Percentiles rank a stretch among this genome's conserved stretches.
Conservation (phyloP, 164 flowering plant species). For the Magnolia changhungtana region DNA sequence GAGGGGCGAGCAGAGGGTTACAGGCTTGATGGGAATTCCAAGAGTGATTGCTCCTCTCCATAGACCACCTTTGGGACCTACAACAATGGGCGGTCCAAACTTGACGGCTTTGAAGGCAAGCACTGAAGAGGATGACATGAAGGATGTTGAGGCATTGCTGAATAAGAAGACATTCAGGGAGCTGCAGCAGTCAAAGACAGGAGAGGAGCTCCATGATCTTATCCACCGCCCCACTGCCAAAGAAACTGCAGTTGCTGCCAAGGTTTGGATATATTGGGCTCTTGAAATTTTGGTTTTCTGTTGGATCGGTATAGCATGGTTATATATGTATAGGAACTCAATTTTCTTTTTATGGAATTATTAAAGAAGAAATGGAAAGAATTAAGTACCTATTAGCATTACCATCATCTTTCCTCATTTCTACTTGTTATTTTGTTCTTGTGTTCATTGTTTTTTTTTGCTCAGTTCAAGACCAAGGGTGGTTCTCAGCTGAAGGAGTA, state of each 20-base stretch:
- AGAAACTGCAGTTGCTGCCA: constrained; percentile 90
- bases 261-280: constrained; percentile 39
- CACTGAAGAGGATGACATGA: constrained; percentile 87
- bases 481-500: constrained; percentile 92
- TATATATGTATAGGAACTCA: neutral
- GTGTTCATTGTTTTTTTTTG: constrained; percentile 7
- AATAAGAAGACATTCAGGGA: constrained; percentile 84
- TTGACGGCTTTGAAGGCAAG: constrained; percentile 36
- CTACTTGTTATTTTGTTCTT: constrained; percentile 1
- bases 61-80: constrained; percentile 46
- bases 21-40: constrained; percentile 57
- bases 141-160: constrained; percentile 87
- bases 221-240: constrained; percentile 93
- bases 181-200: constrained; percentile 87
- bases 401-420: neutral
- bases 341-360: too few species aligned
- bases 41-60: constrained; percentile 51
- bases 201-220: constrained; percentile 89
- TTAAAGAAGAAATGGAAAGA: neutral
- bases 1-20: constrained; percentile 45
- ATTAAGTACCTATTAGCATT: neutral
- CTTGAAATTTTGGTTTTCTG: neutral
- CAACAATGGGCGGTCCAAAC: constrained; percentile 26
- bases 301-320: neutral
- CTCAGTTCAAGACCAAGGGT: constrained; percentile 94